A percentile compares a stretch with the other conserved stretches of the same genome.
Conservation (phyloP, 345 rosid genomes). For the Arabis alpina region DNA sequence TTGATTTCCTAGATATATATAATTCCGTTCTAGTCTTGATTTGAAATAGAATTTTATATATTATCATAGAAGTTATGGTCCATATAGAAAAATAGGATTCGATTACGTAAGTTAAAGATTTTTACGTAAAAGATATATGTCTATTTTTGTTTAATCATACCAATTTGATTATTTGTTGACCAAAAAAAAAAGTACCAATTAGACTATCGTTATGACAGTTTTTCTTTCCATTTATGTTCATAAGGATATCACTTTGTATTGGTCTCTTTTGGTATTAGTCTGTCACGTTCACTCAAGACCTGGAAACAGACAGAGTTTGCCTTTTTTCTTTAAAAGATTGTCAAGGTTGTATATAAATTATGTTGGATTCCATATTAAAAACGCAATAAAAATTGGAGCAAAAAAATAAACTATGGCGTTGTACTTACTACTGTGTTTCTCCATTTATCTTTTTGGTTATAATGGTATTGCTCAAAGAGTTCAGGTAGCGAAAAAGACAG, state of each 20-base stretch:
- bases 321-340: neutral
- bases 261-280: neutral
- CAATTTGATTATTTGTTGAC: neutral
- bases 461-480: conserved; percentile 6
- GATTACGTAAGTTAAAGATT: too few relatives aligned
- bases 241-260: neutral
- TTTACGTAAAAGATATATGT: too few relatives aligned
- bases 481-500: neutral
- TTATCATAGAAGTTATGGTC: too few relatives aligned
- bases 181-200: too few relatives aligned
- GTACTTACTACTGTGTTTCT: neutral
- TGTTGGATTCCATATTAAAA: neutral
- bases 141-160: neutral
- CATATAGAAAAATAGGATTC: too few relatives aligned
- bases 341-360: conserved; percentile 10
- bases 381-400: neutral
- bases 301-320: neutral
- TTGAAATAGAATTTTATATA: too few relatives aligned
- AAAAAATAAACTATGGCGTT: conserved; percentile 19
- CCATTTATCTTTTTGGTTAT: neutral
- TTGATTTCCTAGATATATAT: too few relatives aligned
- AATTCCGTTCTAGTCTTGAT: too few relatives aligned
- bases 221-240: too few relatives aligned
- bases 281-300: conserved; percentile 1
- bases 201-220: too few relatives aligned